Conservation (phyloP, 148 eudicot genomes). For the Persicaria maculosa region DNA sequence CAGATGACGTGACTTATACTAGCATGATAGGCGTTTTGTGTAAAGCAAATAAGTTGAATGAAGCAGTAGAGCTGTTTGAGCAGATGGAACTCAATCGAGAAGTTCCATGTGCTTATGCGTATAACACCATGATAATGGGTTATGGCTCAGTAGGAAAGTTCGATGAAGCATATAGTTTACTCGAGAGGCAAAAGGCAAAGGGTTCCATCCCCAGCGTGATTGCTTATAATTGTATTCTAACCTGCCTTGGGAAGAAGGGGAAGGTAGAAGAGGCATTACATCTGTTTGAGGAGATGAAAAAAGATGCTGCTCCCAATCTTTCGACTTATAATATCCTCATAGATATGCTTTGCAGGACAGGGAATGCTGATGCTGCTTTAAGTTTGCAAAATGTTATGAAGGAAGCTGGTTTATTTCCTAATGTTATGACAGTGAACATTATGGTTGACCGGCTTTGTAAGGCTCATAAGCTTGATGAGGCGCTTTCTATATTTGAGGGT, state of each 20-base stretch:
- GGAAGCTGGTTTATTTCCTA: slow-evolving; percentile 61
- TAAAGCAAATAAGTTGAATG: slow-evolving; percentile 59
- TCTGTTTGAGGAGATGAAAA: slow-evolving; percentile 65
- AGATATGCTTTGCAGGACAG: slow-evolving; percentile 65
- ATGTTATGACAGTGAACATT: slow-evolving; percentile 67
- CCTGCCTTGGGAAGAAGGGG: slow-evolving; percentile 77
- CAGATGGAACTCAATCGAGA: slow-evolving; percentile 66
- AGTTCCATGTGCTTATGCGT: slow-evolving; percentile 97
- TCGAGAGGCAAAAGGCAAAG: slow-evolving; percentile 75
- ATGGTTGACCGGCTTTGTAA: slow-evolving; percentile 86
- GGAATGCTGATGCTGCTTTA: slow-evolving; percentile 64
- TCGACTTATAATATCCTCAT: slow-evolving; percentile 71
- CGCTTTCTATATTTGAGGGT: slow-evolving; percentile 63
- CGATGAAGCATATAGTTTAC: slow-evolving; percentile 64
- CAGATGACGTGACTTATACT: slow-evolving; percentile 89
- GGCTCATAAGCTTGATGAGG: slow-evolving; percentile 66
- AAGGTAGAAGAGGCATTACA: slow-evolving; percentile 58
- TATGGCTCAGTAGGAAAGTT: slow-evolving; percentile 85
- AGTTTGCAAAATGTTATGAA: slow-evolving; percentile 60
- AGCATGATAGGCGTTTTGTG: slow-evolving; percentile 92
- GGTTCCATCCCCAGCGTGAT: slow-evolving; percentile 88
- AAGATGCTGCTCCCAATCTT: slow-evolving; percentile 71
- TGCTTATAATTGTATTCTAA: slow-evolving; percentile 78
- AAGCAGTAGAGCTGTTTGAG: slow-evolving; percentile 82
- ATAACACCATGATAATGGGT: slow-evolving; percentile 97